Base-by-base conservation (phyloP, 139 green algal species). In the Chlamydomonas sp. region DNA sequence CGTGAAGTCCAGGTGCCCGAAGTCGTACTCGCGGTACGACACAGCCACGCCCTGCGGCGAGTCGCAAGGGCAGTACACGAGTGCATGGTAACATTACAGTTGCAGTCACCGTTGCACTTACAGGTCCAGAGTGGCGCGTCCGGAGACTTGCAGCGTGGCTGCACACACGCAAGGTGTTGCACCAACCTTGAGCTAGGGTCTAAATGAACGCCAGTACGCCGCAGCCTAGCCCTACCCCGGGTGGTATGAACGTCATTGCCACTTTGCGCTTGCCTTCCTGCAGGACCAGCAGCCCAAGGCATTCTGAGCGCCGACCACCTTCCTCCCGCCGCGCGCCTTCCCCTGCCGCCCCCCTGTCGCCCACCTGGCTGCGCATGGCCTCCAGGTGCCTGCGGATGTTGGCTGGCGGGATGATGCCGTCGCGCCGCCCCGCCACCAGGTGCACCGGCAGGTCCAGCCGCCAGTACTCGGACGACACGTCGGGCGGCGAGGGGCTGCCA, bases 1-100 rank as follows among this genome's bases (percentile, higher is more conserved):
- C 0, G 95, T 98, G 89, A 99, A 98, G 88, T 99, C 97, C 85
- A 99, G 92, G 93, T 99, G 97, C 0, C 95, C 97, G 77, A 97
- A 97, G 17, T 97, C 94, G 90, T 98, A 98, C 92, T 98, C 95
- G 74, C 94, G 93, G 82, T 95, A 95, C 10, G 89, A 96, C 18
- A 97, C 96, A 67, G 92, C 63, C 74, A 92, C 89, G 15, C 78
- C 84, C 84, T 88, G 84, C 9, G 58, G 76, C 5, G 31, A 62
- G 73, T 4, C 5, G 71, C 59, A 58, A 8, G 69, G 17, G 18
- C 5, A 14, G 69, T 79, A 69, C 15, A 83, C 16, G 73, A 9
- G 1, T 69, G 15, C 31, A 6, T 4, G 60, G 67, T 57, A 49
- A 87, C 8, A 7, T 20, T 10, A 80, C 72, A 72, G 49, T 12